Evolutionary conservation across 306 rosid genomes (phyloP).

Genomic region (Sphenostylis stenocarpa): DNA sequence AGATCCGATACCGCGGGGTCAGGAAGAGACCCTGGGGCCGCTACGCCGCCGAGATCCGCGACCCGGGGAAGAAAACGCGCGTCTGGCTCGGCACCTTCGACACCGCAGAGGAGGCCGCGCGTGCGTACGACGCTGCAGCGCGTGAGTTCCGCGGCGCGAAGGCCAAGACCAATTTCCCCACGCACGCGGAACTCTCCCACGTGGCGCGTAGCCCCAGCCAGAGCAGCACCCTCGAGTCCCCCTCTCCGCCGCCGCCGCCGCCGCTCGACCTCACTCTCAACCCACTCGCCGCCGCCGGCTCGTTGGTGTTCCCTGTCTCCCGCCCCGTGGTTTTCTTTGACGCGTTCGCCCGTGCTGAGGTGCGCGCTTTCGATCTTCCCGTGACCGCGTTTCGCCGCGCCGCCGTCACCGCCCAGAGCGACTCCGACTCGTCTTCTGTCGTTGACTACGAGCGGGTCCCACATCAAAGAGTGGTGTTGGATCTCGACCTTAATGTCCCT

Average conservation of each 20-base stretch:
- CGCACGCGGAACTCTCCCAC: slow-evolving; percentile 16
- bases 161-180: slow-evolving; percentile 72
- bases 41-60: slow-evolving; percentile 87
- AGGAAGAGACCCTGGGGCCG: slow-evolving; percentile 86
- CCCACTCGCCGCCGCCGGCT: slow-evolving; percentile 11
- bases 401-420: slow-evolving; percentile 27
- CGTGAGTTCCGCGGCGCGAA: slow-evolving; percentile 66
- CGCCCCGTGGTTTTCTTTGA: slow-evolving; percentile 52
- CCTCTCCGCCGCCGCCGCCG: slow-evolving; percentile 36
- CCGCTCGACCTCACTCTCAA: slow-evolving; percentile 41
- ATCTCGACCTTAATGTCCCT: slow-evolving; percentile 67
- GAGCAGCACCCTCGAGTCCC: slow-evolving; percentile 57
- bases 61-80: slow-evolving; percentile 71
- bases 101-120: slow-evolving; percentile 77
- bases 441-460: slow-evolving; percentile 45
- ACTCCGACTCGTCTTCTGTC: slow-evolving; percentile 55
- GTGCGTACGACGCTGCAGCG: slow-evolving; percentile 73
- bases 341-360: slow-evolving; percentile 42
- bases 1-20: slow-evolving; percentile 73
- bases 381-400: not conserved
- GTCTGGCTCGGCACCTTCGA: slow-evolving; percentile 83
- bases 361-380: slow-evolving; percentile 29
- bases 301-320: not conserved
- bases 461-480: slow-evolving; percentile 30
- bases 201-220: slow-evolving; percentile 52